Evolutionary conservation across 23 red algal species (phyloP).

Genomic region (Gracilaria gracilis): DNA sequence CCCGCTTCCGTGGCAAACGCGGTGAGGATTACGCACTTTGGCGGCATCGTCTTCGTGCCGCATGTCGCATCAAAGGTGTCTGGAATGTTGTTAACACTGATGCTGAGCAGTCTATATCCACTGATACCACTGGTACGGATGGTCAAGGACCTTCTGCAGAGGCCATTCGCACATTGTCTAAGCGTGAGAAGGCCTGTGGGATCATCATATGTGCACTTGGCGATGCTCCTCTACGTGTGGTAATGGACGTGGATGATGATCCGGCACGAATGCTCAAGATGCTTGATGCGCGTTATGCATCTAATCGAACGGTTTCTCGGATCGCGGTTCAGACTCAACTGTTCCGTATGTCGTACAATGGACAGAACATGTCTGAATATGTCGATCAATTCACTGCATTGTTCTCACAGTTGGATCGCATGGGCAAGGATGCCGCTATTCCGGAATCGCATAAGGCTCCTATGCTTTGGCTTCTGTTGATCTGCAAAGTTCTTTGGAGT

Average conservation of each 20-base stretch:
- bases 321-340: conserved; percentile 36
- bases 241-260: conserved; percentile 47
- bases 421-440: conserved; percentile 32
- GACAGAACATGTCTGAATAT: conserved; percentile 46
- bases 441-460: conserved; percentile 38
- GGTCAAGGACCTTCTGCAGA: neutral
- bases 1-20: conserved; percentile 14
- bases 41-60: conserved; percentile 16
- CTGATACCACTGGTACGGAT: neutral
- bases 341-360: conserved; percentile 27
- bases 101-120: neutral
- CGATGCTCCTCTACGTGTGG: conserved; percentile 22
- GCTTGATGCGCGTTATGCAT: conserved; percentile 39
- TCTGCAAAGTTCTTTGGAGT: conserved; percentile 1
- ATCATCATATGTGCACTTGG: conserved; percentile 36
- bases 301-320: conserved; percentile 35
- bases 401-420: conserved; percentile 18
- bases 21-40: conserved; percentile 23
- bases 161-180: neutral
- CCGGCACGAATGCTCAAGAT: neutral
- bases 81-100: neutral
- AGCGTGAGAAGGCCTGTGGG: conserved; percentile 20
- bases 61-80: neutral
- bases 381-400: conserved; percentile 30
- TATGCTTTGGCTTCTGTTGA: conserved; percentile 25